Evolutionary conservation across 305 asterid genomes (phyloP), one percentile per base, ranked within the genome.

Genomic region (Fraxinus latifolia): DNA sequence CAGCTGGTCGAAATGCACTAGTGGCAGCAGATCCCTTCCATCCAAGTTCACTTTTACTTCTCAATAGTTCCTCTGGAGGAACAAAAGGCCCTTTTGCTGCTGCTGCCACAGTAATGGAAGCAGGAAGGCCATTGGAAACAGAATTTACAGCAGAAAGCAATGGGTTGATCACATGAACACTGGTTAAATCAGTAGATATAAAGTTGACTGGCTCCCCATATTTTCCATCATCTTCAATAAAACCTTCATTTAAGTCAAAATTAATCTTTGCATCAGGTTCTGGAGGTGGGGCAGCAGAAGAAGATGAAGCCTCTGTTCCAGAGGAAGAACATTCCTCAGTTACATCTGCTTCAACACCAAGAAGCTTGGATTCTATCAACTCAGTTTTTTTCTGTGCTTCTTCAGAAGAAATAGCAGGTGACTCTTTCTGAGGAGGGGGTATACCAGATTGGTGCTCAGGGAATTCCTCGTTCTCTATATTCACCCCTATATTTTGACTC

Each of bases 1-100:
- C 97, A 8, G 95, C 95, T 15, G 95, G 97, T 21, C 95, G 91
- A 80, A 92, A 92, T 44, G 95, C 97, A 82, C 95, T 92, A 12
- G 97, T 92, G 47, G 93, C 88, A 39, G 97, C 97, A 23, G 97
- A 92, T 9, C 97, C 97, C 77, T 91, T 92, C 97, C 97, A 92
- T n/a, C 97, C 95, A 37, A 89, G 87, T 74, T 86, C 95, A 29
- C 87, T 91, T 85, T 82, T 92, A 78, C 84, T 89, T 82, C 91
- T 90, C 87, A 91, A 76, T 76, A 91, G 85, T 81, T 91, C 94
- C 39, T 85, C 95, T 6, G 91, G 92, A 74, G 92, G 95, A 88
- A 88, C 89, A 87, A 91, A 92, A 17, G 93, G 86, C 67, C 95
- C 91, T 82, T 88, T 91, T 25, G 92, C 92, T 8, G 95, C 95